These are phyloP conservation scores for Endocarpon pusillum DNA, from an alignment of 495 filamentous ascomycete genomes.

Conservation along the genomic window DNA sequence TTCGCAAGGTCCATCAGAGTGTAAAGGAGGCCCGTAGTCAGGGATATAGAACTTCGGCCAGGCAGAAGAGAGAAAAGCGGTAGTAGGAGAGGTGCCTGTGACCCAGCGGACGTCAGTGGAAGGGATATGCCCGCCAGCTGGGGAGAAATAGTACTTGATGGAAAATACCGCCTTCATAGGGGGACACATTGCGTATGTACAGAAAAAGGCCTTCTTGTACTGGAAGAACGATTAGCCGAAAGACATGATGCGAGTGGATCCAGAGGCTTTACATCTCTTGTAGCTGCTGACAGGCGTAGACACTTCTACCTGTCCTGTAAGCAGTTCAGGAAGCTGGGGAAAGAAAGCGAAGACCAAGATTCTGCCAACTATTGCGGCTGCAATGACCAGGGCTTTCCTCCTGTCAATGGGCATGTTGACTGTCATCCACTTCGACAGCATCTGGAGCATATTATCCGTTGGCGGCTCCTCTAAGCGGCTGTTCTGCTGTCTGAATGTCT, in stretches of 20 bases:
- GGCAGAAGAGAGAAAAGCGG: conserved; percentile 81
- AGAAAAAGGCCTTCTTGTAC: conserved; percentile 94
- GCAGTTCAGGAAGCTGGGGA: conserved; percentile 66
- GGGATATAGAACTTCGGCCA: conserved; percentile 38
- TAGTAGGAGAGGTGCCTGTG: conserved; percentile 70
- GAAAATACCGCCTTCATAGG: conserved; percentile 94
- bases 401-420: conserved; percentile 48
- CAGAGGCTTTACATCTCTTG: conserved; percentile 58
- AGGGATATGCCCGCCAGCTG: background rate
- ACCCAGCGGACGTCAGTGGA: conserved; percentile 2
- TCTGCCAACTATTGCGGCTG: conserved; percentile 59
- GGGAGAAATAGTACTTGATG: conserved; percentile 46
- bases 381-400: conserved; percentile 59
- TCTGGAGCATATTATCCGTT: background rate
- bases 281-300: conserved; percentile 96
- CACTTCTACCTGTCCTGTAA: conserved; percentile 86
- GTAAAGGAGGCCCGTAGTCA: conserved; percentile 66
- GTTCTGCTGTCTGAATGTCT: no score
- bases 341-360: conserved; percentile 66
- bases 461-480: background rate
- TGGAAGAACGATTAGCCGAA: conserved; percentile 22
- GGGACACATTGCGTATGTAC: conserved; percentile 89
- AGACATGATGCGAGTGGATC: background rate
- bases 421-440: no score
- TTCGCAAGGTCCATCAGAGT: conserved; percentile 66